phyloP scores from a whole-genome alignment of 768 basidiomycete species.

The Lentinula raphanica region DNA sequence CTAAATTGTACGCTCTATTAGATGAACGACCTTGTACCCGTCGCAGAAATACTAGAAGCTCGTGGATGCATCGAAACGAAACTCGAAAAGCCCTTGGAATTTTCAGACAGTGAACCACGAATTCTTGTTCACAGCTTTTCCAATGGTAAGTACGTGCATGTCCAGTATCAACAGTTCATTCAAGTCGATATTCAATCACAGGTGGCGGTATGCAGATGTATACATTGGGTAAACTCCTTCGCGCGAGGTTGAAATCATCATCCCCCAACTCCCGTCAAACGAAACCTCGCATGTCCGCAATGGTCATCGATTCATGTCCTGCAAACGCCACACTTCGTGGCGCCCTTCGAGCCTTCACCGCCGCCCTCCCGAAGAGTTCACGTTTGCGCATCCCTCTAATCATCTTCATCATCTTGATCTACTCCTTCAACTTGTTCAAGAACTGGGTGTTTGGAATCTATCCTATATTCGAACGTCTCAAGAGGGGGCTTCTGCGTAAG shows the following conservation, averaged over 20 bases:
- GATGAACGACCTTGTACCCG: slow-evolving; percentile 28
- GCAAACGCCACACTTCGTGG: slow-evolving; percentile 25
- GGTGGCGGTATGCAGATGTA: slow-evolving; percentile 36
- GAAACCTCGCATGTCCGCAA: slow-evolving; percentile 19
- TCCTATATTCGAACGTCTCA: slow-evolving; percentile 21
- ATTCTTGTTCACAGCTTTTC: slow-evolving; percentile 45
- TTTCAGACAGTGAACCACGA: slow-evolving; percentile 15
- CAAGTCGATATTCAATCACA: slow-evolving; percentile 9
- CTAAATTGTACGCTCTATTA: slow-evolving; percentile 6
- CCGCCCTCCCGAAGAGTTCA: slow-evolving; percentile 20
- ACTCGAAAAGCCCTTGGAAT: neutral
- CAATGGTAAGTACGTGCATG: slow-evolving; percentile 28
- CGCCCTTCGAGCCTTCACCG: slow-evolving; percentile 27
- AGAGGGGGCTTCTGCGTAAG: slow-evolving; percentile 21
- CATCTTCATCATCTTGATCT: slow-evolving; percentile 24
- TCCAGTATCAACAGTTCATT: neutral
- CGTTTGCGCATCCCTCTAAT: slow-evolving; percentile 17
- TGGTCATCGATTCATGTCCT: slow-evolving; percentile 45
- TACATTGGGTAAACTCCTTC: slow-evolving; percentile 28
- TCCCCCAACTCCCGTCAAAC: neutral
- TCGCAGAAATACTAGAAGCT: slow-evolving; percentile 31
- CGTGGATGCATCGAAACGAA: slow-evolving; percentile 25
- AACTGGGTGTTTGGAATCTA: slow-evolving; percentile 19
- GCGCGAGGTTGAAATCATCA: slow-evolving; percentile 7
- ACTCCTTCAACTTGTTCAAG: slow-evolving; percentile 14